phyloP scores from a whole-genome alignment of 805 yeast genomes.

The Hanseniaspora jakobsenii region DNA sequence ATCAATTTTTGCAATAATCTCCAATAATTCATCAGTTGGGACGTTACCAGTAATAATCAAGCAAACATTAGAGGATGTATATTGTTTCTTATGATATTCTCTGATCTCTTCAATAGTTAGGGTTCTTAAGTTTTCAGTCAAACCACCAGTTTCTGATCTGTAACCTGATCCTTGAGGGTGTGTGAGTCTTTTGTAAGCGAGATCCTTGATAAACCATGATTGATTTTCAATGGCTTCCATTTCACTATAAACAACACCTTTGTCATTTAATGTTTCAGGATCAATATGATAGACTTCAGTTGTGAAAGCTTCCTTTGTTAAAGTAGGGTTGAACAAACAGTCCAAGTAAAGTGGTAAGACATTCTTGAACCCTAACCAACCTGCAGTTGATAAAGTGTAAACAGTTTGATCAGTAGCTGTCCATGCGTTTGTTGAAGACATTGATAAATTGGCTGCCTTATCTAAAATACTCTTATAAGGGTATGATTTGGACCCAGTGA shows the following conservation, averaged over 20 bases:
- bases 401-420: conserved; percentile 93
- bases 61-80: conserved; percentile 74
- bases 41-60: conserved; percentile 76
- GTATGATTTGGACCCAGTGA: conserved; percentile 81
- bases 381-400: conserved; percentile 81
- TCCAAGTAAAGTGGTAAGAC: conserved; percentile 82
- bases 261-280: conserved; percentile 68
- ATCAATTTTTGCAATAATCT: conserved; percentile 52
- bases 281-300: conserved; percentile 95
- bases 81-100: conserved; percentile 56
- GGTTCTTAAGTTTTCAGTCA: conserved; percentile 60
- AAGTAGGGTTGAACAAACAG: conserved; percentile 70
- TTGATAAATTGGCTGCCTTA: conserved; percentile 68
- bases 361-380: conserved; percentile 85
- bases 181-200: conserved; percentile 48
- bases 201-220: conserved; percentile 52
- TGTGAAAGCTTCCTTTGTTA: conserved; percentile 78
- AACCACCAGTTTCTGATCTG: conserved; percentile 88
- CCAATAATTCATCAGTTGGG: conserved; percentile 59
- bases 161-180: conserved; percentile 60
- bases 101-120: conserved; percentile 64
- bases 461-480: conserved; percentile 91
- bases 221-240: conserved; percentile 89
- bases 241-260: conserved; percentile 93
- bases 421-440: conserved; percentile 91